A percentile compares a stretch with the other conserved stretches of the same genome.
phyloP scores from a whole-genome alignment of 192 early-diverging fungal species.

The Linderina pennispora region DNA sequence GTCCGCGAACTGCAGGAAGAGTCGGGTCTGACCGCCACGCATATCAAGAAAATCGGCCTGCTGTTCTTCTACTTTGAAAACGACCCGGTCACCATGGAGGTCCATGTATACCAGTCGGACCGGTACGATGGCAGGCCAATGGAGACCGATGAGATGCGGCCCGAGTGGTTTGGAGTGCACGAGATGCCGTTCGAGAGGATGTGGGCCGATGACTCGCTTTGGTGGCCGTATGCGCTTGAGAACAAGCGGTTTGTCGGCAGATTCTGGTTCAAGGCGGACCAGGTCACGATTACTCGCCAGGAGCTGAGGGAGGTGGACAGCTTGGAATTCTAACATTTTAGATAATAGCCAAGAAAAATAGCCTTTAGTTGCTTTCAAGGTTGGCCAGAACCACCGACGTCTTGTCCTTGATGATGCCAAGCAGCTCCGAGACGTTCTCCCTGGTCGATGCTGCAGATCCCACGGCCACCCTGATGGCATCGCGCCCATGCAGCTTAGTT shows the following conservation, averaged over 20 bases:
- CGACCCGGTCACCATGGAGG: slow-evolving; percentile 56
- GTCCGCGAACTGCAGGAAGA: slow-evolving; percentile 61
- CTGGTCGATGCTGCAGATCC: slow-evolving; percentile 1
- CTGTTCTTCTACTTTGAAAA: slow-evolving; percentile 62
- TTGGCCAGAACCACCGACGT: too few species aligned
- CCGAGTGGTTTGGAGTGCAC: slow-evolving; percentile 57
- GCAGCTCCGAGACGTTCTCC: background rate
- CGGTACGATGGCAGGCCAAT: slow-evolving; percentile 40
- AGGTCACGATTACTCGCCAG: slow-evolving; percentile 23
- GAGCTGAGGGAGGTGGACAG: slow-evolving; percentile 9
- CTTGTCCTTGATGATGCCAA: background rate
- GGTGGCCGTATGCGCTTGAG: slow-evolving; percentile 55
- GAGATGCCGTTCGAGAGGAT: slow-evolving; percentile 59
- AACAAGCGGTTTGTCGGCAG: slow-evolving; percentile 43
- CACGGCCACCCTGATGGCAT: slow-evolving; percentile 3
- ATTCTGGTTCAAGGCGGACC: slow-evolving; percentile 46
- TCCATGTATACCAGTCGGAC: slow-evolving; percentile 53
- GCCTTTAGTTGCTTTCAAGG: too few species aligned
- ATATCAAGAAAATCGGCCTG: slow-evolving; percentile 47
- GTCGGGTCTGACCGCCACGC: slow-evolving; percentile 36
- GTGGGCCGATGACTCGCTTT: slow-evolving; percentile 66
- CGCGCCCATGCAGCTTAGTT: background rate
- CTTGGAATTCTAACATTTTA: slow-evolving; percentile 15
- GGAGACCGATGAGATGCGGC: slow-evolving; percentile 75
- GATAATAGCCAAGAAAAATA: too few species aligned